These are phyloP conservation scores for Pestalotiopsis sp. DNA, from an alignment of 2,329 filamentous ascomycete species.

Conservation along the genomic window DNA sequence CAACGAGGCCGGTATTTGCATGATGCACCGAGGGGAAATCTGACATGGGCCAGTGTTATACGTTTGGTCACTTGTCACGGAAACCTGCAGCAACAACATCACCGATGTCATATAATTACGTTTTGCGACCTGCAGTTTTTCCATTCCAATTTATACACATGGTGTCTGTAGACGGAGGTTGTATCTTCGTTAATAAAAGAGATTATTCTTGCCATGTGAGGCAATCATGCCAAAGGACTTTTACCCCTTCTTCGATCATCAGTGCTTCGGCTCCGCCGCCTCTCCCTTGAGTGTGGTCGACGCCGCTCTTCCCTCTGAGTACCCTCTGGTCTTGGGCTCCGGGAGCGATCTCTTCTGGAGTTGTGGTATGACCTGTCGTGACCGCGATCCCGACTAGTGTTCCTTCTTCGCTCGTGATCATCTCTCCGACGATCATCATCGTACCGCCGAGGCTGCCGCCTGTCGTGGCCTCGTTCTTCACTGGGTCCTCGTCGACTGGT, in stretches of 20 bases:
- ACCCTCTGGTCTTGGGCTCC: conserved; percentile 24
- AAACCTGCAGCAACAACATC: too few relatives aligned
- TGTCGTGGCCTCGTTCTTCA: conserved; percentile 22
- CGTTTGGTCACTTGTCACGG: too few relatives aligned
- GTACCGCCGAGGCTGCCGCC: conserved; percentile 18
- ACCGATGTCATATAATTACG: too few relatives aligned
- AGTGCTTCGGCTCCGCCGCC: conserved; percentile 27
- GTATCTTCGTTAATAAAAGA: background rate
- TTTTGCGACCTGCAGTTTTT: too few relatives aligned
- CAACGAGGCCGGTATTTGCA: too few relatives aligned
- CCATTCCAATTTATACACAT: too few relatives aligned
- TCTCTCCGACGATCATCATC: background rate
- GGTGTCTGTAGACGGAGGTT: too few relatives aligned
- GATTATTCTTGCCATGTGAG: background rate
- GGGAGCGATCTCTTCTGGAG: conserved; percentile 23
- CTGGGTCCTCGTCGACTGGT: conserved; percentile 22
- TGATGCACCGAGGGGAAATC: too few relatives aligned
- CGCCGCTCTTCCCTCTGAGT: conserved; percentile 22
- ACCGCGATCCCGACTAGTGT: conserved; percentile 24
- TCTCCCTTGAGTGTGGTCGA: conserved; percentile 26
- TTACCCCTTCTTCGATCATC: conserved; percentile 12
- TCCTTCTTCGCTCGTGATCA: conserved; percentile 13
- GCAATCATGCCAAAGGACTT: background rate
- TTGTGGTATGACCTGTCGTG: conserved; percentile 18
- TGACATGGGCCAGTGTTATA: too few relatives aligned